Base-by-base conservation (phyloP, 106 monocot genomes). In the Vanilla planifolia region DNA sequence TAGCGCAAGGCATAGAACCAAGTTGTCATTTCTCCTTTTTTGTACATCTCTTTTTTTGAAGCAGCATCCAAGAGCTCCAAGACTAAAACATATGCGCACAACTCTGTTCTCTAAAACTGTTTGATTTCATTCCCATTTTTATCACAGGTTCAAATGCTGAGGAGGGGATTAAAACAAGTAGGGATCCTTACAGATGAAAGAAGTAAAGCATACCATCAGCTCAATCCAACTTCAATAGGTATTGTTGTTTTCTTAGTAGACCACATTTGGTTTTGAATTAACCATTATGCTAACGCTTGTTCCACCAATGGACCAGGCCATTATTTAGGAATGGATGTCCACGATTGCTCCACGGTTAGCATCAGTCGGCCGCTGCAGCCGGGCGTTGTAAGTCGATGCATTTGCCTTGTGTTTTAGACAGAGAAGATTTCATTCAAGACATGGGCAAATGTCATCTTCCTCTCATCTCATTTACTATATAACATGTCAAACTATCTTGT, bases 161-260 rank as follows among this genome's bases (percentile, higher is more conserved):
- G 55, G 51, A 91, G 65, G 62, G 95, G 95, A 23, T 70, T 90
- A 11, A 76, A 71, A 71, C 76, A 91, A n/a, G 53, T 98, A 13
- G 84, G 88, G 28, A 73, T 98, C 68, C 42, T 92, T 37, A 85
- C 77, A 62, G 69, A 70, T 51, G 63, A 71, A 51, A 73, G 40
- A 53, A 75, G 46, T 34, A n/a, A 52, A 40, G 62, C 43, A 5
- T 98, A 98, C 66, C 46, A 98, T 63, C 68, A 82, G 50, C 47
- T 98, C 47, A 98, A 98, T 75, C 92, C 98, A 67, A 96, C 91
- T 45, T 76, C 91, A 36, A 96, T 96, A 81, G 96, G 96, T 96
- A 24, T 43, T 19, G 19, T 11, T 23, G 21, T 37, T 55, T 15
- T 55, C 16, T 6, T 55, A 30, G 16, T n/a, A n/a, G 4, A 4